A percentile compares a stretch with the other conserved stretches of the same genome.
These are phyloP conservation scores for Vigna angularis DNA, from an alignment of 306 rosid species.

Conservation along the genomic window DNA sequence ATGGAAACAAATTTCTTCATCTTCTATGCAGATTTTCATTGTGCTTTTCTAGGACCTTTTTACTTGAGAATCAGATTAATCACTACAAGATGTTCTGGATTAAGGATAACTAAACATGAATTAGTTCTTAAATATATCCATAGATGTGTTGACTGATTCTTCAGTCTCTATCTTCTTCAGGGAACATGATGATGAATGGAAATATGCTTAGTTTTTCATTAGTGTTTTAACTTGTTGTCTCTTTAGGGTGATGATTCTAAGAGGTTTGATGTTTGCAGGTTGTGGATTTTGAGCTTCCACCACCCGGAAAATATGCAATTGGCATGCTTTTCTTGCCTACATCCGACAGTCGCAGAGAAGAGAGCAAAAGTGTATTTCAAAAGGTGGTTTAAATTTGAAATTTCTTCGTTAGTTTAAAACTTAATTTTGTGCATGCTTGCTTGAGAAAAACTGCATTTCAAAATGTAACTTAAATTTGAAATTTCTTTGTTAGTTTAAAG, in stretches of 20 bases:
- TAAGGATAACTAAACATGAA: not conserved
- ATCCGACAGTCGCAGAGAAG: constrained; percentile 5
- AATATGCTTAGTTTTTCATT: not conserved
- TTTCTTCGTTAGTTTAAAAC: not conserved
- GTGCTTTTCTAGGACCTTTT: not conserved
- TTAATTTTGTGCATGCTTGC: not conserved
- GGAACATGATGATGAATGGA: not conserved
- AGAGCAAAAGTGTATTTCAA: constrained; percentile 11
- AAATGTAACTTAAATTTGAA: not conserved
- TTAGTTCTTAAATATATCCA: not conserved
- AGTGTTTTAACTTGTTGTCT: not conserved
- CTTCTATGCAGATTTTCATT: not conserved
- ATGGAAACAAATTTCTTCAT: not conserved
- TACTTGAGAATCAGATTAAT: constrained; percentile 2
- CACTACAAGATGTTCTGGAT: not conserved
- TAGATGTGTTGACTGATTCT: not conserved
- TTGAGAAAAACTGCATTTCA: not conserved
- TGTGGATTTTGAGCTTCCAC: constrained; percentile 22
- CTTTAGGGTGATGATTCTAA: not conserved
- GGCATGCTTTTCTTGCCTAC: constrained; percentile 30
- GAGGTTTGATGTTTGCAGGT: not conserved
- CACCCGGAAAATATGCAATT: not conserved
- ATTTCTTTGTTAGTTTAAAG: not conserved
- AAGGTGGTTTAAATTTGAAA: not conserved
- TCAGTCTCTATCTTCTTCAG: not conserved